Base-by-base conservation (phyloP, 192 early-diverging fungal genomes). In the Thamnidium elegans region DNA sequence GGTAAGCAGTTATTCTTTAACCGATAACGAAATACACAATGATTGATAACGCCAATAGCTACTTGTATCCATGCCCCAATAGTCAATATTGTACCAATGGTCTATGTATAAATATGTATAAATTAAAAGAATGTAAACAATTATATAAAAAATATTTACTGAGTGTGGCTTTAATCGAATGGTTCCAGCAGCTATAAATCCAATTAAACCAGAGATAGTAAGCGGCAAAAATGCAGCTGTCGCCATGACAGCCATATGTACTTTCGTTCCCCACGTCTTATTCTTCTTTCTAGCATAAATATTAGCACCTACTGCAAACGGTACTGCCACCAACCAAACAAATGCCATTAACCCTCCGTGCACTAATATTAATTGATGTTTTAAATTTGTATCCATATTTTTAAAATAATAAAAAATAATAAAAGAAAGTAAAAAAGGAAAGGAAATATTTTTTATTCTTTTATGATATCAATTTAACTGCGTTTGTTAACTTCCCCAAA, bases 401-500 rank as follows among this genome's bases (percentile, higher is more conserved):
- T 26, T 39, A 19, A 23, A 20, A 17, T 7, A 42, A n/a, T n/a
- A 2, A 19, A 44, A 46, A 60, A 23, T 19, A 19, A 46, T 46
- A 4, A 48, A 55, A 45, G 7, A 65, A 55, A 32, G 20, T n/a
- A n/a, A n/a, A n/a, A 20, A 65, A 31, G 44, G 14, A 21, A 30
- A 15, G n/a, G n/a, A n/a, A 26, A 46, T 21, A 55, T 21, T n/a
- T 17, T 47, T 42, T 52, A 55, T 54, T 65, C 6, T 17, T 13
- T 17, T 20, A 30, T 51, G 65, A 77, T 45, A 70, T 70, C 4
- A 80, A 65, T 52, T 77, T 78, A 31, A 92, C 79, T 55, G 89
- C 66, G 72, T 90, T 90, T 6, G 88, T 80, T 50, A 94, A 65
- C 34, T 87, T 88, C 7, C 78, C 83, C 21, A 80, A 78, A 10